Base-by-base conservation (phyloP, 1,139 yeast species). In the Lodderomyces oxycetoniae region DNA sequence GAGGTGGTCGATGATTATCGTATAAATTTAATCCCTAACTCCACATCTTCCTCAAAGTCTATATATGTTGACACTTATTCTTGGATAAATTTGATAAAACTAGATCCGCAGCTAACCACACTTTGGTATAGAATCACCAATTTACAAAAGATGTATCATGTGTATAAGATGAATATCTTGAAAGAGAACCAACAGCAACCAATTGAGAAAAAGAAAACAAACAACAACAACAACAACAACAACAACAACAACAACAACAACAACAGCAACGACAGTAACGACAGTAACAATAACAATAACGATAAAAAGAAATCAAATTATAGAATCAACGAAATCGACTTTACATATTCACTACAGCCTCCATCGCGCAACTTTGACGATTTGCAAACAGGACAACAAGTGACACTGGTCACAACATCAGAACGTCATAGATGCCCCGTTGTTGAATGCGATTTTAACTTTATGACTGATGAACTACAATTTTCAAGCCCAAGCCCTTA, bases 101-200 rank as follows among this genome's bases (percentile, higher is more conserved):
- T 67, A 21, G 74, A 68, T 42, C 71, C 71, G 0, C 66, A 64
- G 30, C 50, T 68, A 22, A 61, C 71, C 5, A 50, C 59, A 3
- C 50, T 68, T 31, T 68, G 74, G 74, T 55, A 47, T 38, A 63
- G 60, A 36, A 65, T 68, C 34, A 61, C 66, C 25, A 60, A 56
- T 35, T 49, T 68, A 41, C 74, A 67, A 43, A 63, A 64, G 36
- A 51, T 63, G 11, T 68, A 68, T 46, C 67, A 62, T 38, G 43
- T 55, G 36, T 67, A 61, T 47, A 66, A 66, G 37, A 53, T 56
- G 47, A 55, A 52, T 35, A 41, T 49, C 33, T 21, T 43, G 4
- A 39, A 40, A 30, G 32, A 33, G 21, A 19, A 26, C 11, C 26
- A 24, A 22, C 26, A 24, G n/a, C n/a, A n/a, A n/a, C n/a, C n/a